These are phyloP conservation scores for Eremomyces bilateralis DNA, from an alignment of 495 filamentous ascomycete genomes.

Conservation along the genomic window DNA sequence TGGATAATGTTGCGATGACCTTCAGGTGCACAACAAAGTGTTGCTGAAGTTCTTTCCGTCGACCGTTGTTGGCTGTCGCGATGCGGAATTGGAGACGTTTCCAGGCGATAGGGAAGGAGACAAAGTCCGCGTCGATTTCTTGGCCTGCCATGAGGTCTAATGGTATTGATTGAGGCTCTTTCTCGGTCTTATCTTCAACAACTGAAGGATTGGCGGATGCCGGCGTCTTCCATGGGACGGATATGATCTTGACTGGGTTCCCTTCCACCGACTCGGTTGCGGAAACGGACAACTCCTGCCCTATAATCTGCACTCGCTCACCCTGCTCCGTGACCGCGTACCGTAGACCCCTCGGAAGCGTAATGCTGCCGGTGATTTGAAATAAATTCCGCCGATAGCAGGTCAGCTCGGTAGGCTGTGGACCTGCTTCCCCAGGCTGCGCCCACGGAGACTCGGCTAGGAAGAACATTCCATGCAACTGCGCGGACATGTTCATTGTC, in stretches of 20 bases:
- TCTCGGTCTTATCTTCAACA: slow-evolving; percentile 39
- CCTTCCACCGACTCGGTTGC: slow-evolving; percentile 83
- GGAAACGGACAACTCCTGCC: slow-evolving; percentile 58
- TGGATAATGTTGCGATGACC: slow-evolving; percentile 34
- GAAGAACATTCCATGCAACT: slow-evolving; percentile 90
- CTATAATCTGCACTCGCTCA: slow-evolving; percentile 47
- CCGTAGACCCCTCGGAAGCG: slow-evolving; percentile 45
- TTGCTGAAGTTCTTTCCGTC: slow-evolving; percentile 46
- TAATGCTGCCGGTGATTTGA: slow-evolving; percentile 70
- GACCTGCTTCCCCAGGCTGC: slow-evolving; percentile 36
- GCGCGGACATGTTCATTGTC: slow-evolving; percentile 47
- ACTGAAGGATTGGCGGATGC: slow-evolving; percentile 32
- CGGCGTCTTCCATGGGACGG: slow-evolving; percentile 78
- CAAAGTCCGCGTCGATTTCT: slow-evolving; percentile 48
- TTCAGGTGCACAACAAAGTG: slow-evolving; percentile 47
- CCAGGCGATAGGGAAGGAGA: slow-evolving; percentile 72
- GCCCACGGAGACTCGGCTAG: slow-evolving; percentile 65
- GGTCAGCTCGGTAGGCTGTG: slow-evolving; percentile 54
- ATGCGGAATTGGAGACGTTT: slow-evolving; percentile 83
- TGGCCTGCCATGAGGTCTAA: slow-evolving; percentile 41
- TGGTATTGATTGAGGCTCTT: slow-evolving; percentile 43
- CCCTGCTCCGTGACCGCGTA: slow-evolving; percentile 62
- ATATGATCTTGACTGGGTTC: slow-evolving; percentile 73
- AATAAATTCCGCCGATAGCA: slow-evolving; percentile 85
- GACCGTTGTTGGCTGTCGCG: slow-evolving; percentile 70